Evolutionary conservation across 495 filamentous ascomycete species (phyloP).

Genomic region (Neurospora hispaniola): DNA sequence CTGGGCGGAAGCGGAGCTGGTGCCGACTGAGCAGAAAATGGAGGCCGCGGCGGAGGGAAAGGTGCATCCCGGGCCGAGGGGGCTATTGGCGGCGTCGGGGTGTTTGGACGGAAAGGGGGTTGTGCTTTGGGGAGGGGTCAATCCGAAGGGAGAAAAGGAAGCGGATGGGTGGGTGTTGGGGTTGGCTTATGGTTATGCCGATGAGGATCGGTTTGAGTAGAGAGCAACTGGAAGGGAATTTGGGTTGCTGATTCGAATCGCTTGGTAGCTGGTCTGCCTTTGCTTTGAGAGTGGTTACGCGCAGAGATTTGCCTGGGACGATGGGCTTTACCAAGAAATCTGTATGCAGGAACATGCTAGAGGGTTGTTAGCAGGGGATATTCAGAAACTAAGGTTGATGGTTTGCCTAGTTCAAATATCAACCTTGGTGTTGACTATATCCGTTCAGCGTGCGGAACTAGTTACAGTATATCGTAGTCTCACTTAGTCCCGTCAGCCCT

Average conservation of each 20-base stretch:
- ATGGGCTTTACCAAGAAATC: not conserved
- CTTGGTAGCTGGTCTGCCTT: not conserved
- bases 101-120: constrained; percentile 32
- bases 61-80: constrained; percentile 42
- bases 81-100: constrained; percentile 33
- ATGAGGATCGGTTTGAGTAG: constrained; percentile 18
- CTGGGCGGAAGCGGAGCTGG: constrained; percentile 40
- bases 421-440: not conserved
- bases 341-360: not conserved
- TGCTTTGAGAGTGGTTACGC: not conserved
- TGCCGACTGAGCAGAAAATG: constrained; percentile 29
- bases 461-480: too few relatives aligned
- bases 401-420: not conserved
- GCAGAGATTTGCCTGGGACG: not conserved
- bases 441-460: too few relatives aligned
- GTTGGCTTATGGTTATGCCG: constrained; percentile 24
- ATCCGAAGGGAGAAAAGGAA: constrained; percentile 37
- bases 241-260: not conserved
- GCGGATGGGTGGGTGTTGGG: constrained; percentile 43
- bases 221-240: not conserved
- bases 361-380: not conserved
- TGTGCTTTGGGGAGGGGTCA: constrained; percentile 42
- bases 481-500: not conserved
- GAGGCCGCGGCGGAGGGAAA: constrained; percentile 25
- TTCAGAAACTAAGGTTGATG: not conserved